Conservation (phyloP, 768 basidiomycete species). For the Strobilomyces echinocephalus region DNA sequence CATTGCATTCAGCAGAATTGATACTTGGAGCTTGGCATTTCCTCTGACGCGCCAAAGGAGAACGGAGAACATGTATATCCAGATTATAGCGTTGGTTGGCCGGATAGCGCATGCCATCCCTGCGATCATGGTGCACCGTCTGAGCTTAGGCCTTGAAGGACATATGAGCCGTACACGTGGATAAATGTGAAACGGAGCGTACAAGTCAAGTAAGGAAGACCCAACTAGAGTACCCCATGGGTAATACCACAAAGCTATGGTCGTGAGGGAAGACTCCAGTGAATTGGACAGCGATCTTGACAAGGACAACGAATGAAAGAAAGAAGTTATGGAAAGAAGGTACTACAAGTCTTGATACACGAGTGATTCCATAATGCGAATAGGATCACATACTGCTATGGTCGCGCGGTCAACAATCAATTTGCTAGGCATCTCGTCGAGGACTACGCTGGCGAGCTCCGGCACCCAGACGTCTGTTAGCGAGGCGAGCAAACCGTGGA, state of each 20-base stretch:
- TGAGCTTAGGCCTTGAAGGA: conserved; percentile 31
- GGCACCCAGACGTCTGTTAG: conserved; percentile 74
- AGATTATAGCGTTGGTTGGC: conserved; percentile 86
- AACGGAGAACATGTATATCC: conserved; percentile 63
- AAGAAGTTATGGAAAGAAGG: conserved; percentile 75
- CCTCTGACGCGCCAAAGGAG: conserved; percentile 52
- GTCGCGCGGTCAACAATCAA: conserved; percentile 29
- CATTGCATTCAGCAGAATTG: conserved; percentile 37
- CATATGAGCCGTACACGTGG: conserved; percentile 23
- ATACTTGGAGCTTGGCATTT: conserved; percentile 28
- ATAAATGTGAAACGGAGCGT: not conserved
- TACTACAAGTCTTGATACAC: conserved; percentile 41
- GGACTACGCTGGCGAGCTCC: conserved; percentile 50
- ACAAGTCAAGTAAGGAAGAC: conserved; percentile 21
- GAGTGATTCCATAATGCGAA: not conserved
- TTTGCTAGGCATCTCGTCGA: conserved; percentile 50
- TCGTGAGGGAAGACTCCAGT: conserved; percentile 81
- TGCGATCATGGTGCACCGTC: conserved; percentile 50
- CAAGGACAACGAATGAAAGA: conserved; percentile 81
- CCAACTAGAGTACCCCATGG: conserved; percentile 55
- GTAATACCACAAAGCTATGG: conserved; percentile 70
- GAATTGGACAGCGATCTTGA: conserved; percentile 92
- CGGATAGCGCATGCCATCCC: conserved; percentile 77
- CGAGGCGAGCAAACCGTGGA: conserved; percentile 76
- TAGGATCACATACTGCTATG: conserved; percentile 53